Evolutionary conservation across 805 yeast genomes (phyloP), one percentile per base, ranked within the genome.

Genomic region (Yarrowia sp.): DNA sequence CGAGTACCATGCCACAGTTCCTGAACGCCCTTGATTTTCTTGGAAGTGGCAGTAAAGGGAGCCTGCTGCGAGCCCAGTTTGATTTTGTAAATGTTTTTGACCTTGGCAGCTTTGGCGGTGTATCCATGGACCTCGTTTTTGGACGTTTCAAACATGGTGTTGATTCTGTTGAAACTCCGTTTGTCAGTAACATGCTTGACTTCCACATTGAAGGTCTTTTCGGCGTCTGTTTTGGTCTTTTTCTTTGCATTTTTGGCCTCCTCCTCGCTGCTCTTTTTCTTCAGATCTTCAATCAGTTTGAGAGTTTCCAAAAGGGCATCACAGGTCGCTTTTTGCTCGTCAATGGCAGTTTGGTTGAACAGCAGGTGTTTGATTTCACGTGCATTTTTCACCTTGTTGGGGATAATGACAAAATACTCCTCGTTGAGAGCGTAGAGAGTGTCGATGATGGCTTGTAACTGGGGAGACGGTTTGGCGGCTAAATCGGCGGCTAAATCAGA

Each of bases 331-430:
- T 41, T 58, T 24, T 58, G 63, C 6, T 41, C 51, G 22, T 58
- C 63, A 8, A 58, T 41, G 7, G 63, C 63, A 1, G 16, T 19
- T 30, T 41, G 49, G 17, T 46, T 30, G 51, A 58, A 58, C 4
- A 58, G 30, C n/a, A 58, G 32, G 16, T 58, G 63, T 2, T n/a
- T 1, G 11, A 41, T 58, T 11, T 58, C 63, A 3, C 63, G 40
- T 2, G 63, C 63, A 10, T 58, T 58, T 12, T 58, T 58, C 33
- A 58, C 63, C 51, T 43, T 58, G 63, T 41, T 58, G 22, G 63
- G 63, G 28, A 58, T 58, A 66, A 84, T 83, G 30, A 87, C 70
- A 75, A 84, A 85, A 77, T 82, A 90, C 46, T 77, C 78, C 11
- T 58, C 63, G 41, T 58, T 58, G 30, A 58, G 40, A 14, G 21